A percentile compares a stretch with the other conserved stretches of the same genome.
These are phyloP conservation scores for Kregervanrija fluxuum DNA, from an alignment of 805 yeast species.

Conservation along the genomic window DNA sequence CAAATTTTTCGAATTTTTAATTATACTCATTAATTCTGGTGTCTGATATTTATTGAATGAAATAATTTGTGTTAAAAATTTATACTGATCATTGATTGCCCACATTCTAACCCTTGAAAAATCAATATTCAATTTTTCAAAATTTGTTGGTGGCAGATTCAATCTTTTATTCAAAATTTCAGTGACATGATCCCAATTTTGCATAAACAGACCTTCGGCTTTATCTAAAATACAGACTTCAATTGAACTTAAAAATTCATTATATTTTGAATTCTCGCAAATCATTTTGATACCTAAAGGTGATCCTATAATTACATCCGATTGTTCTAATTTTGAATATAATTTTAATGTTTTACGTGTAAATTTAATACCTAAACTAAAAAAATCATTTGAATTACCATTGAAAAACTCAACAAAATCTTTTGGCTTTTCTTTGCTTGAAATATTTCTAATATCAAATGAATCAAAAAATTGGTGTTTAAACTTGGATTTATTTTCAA, in stretches of 20 bases:
- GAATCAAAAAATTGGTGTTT: conserved; percentile 57
- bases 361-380: conserved; percentile 84
- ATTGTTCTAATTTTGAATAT: conserved; percentile 73
- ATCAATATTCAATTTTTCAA: conserved; percentile 61
- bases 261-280: conserved; percentile 38
- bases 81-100: conserved; percentile 79
- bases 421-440: conserved; percentile 58
- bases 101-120: conserved; percentile 89
- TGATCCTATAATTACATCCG: conserved; percentile 84
- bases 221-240: conserved; percentile 78
- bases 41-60: conserved; percentile 69
- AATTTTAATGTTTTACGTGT: conserved; percentile 82
- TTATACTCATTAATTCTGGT: conserved; percentile 70
- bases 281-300: conserved; percentile 84
- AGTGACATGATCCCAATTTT: conserved; percentile 81
- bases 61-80: conserved; percentile 67
- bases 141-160: conserved; percentile 69
- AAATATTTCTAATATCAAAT: conserved; percentile 18
- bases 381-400: conserved; percentile 89
- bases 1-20: conserved; percentile 37
- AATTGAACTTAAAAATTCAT: conserved; percentile 82
- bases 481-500: conserved; percentile 77
- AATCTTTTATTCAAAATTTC: conserved; percentile 60
- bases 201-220: conserved; percentile 82
- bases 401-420: conserved; percentile 75